Conservation (phyloP, 1,139 yeast species). For the Candida freyschussii region DNA sequence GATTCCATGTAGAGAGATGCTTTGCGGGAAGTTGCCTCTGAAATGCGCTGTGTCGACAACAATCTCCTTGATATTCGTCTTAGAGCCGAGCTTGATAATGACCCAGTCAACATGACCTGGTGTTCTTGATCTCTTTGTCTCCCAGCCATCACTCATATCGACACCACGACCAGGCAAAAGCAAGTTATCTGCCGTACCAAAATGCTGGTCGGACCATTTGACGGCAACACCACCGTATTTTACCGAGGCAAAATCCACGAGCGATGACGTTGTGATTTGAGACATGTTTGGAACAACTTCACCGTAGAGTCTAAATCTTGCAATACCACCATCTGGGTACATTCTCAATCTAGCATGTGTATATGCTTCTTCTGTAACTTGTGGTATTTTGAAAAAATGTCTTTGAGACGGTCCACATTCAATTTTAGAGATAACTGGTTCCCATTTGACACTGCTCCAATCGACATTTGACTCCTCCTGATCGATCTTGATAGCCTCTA, state of each 20-base stretch:
- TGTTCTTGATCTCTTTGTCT: constrained; percentile 82
- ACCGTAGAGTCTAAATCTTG: constrained; percentile 87
- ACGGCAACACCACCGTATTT: constrained; percentile 87
- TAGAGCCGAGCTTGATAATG: constrained; percentile 68
- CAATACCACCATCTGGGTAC: constrained; percentile 98
- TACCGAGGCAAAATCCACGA: constrained; percentile 76
- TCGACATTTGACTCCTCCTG: constrained; percentile 28
- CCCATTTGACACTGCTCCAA: constrained; percentile 51
- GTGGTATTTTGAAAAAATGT: constrained; percentile 69
- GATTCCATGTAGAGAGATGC: constrained; percentile 56
- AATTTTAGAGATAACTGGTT: constrained; percentile 54
- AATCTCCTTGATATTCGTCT: constrained; percentile 50
- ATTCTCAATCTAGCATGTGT: constrained; percentile 80
- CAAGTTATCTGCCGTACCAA: constrained; percentile 84
- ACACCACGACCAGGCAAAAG: constrained; percentile 89
- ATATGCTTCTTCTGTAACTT: constrained; percentile 53
- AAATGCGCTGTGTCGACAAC: constrained; percentile 89
- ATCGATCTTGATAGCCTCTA: constrained; percentile 56
- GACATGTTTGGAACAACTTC: constrained; percentile 58
- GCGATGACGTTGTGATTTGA: constrained; percentile 34
- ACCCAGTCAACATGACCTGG: constrained; percentile 92
- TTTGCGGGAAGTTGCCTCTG: constrained; percentile 91
- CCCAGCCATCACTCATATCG: constrained; percentile 99
- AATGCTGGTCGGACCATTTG: constrained; percentile 82
- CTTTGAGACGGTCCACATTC: constrained; percentile 88